These are phyloP conservation scores for Chenopodium formosanum DNA, from an alignment of 148 eudicot species.

Conservation along the genomic window DNA sequence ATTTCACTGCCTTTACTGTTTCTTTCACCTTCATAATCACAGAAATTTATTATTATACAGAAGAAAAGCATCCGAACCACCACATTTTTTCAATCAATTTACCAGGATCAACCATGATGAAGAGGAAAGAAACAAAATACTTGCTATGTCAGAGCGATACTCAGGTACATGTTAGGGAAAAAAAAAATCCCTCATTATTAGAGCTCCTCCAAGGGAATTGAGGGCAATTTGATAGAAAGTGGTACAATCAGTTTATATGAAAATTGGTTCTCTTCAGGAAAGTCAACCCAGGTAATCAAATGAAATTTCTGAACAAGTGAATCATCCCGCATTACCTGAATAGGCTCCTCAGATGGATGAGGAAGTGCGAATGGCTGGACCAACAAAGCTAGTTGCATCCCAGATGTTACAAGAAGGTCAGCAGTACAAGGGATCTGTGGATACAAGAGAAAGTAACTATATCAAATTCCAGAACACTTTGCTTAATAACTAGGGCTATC, in stretches of 20 bases:
- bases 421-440: constrained; percentile 78
- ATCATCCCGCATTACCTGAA: constrained; percentile 47
- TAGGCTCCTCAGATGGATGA: constrained; percentile 91
- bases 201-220: background rate
- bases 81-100: background rate
- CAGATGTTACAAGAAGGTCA: constrained; percentile 87
- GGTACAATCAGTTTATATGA: background rate
- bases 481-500: background rate
- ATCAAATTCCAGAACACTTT: background rate
- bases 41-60: background rate
- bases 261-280: background rate
- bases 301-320: background rate
- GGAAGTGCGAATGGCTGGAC: constrained; percentile 97
- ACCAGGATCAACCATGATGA: background rate
- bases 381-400: constrained; percentile 91
- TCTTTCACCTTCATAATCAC: background rate
- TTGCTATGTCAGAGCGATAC: background rate
- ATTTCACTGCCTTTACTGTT: background rate
- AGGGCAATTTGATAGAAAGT: background rate
- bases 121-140: constrained; percentile 1
- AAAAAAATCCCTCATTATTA: background rate
- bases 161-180: background rate
- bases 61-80: background rate
- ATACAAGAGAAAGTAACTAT: constrained; percentile 11
- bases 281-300: background rate